phyloP scores from a whole-genome alignment of 495 filamentous ascomycete genomes.

The Penicillium malachiteum region DNA sequence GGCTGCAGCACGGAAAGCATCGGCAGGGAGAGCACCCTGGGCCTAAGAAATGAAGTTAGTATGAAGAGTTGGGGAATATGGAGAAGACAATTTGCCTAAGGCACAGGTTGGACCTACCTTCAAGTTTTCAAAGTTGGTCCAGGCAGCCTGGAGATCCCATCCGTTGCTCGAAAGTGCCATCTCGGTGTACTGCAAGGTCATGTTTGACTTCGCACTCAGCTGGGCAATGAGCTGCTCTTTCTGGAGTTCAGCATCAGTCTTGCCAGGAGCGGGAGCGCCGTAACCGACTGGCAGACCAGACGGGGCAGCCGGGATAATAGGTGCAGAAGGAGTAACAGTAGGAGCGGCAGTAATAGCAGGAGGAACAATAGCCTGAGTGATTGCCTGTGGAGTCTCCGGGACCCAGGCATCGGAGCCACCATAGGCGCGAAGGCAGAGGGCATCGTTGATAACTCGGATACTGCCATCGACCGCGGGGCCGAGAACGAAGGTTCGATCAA shows the following conservation, averaged over 20 bases:
- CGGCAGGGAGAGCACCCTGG: constrained; percentile 39
- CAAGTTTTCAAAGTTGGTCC: constrained; percentile 62
- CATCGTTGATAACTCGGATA: constrained; percentile 79
- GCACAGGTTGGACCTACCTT: constrained; percentile 31
- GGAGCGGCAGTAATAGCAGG: constrained; percentile 17
- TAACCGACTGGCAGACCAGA: constrained; percentile 39
- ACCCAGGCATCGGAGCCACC: constrained; percentile 62
- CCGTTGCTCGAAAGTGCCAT: constrained; percentile 67
- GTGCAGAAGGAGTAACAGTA: constrained; percentile 8
- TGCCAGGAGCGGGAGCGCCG: constrained; percentile 38
- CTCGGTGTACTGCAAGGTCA: constrained; percentile 70
- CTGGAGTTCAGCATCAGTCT: constrained; percentile 45
- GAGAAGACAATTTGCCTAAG: too few relatives aligned
- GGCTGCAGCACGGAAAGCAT: constrained; percentile 36
- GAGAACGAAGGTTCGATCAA: constrained; percentile 81
- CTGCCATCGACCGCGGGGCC: constrained; percentile 67
- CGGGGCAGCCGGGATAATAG: constrained; percentile 8
- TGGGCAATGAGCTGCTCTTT: constrained; percentile 64
- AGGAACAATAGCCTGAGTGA: constrained; percentile 18
- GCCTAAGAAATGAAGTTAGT: constrained; percentile 30
- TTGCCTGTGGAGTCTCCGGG: constrained; percentile 40
- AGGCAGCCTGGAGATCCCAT: constrained; percentile 71
- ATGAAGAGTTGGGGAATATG: background rate
- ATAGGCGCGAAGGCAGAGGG: constrained; percentile 67
- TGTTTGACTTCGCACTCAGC: constrained; percentile 64